Evolutionary conservation across 768 basidiomycete genomes (phyloP), one percentile per base, ranked within the genome.

Genomic region (Suillus tomentosus): DNA sequence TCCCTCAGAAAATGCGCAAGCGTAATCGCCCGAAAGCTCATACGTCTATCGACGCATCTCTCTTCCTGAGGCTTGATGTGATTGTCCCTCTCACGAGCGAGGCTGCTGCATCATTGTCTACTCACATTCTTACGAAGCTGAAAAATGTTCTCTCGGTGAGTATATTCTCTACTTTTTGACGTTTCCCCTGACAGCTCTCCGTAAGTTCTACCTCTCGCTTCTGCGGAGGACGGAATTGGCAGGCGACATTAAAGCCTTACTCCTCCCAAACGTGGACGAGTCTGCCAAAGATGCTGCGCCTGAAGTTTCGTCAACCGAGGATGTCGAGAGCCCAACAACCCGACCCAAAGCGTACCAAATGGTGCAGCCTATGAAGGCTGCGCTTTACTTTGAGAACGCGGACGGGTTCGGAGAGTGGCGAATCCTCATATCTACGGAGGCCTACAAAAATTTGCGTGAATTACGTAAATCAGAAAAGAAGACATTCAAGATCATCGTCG

Each of bases 371-470:
- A 79, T 87, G 79, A 87, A 84, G 71, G 81, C 86, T 67, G 85
- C 85, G 0, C 73, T 88, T 1, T 82, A 87, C 70, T 87, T 87
- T 63, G 83, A 42, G 17, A 85, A 79, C 42, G 80, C 82, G 0
- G 78, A 82, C 10, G 85, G 84, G 0, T 88, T 90, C 48, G 89
- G 90, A 3, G 80, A 82, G 27, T 91, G 89, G 90, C 76, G 76
- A 0, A 83, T 91, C 57, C 72, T 87, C 19, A 82, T 89, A 6
- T 82, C 84, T 8, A 80, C 78, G 0, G 75, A 80, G n/a, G 87
- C 85, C 0, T 79, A 82, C 59, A 73, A 73, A 19, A 79, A 85
- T 64, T 70, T 90, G 3, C 80, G 84, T 6, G 80, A 84, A 43
- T 68, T 80, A 13, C 80, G 79, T 0, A 77, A 78, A 57, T 78